phyloP scores from a whole-genome alignment of 345 rosid species.

The Limnanthes douglasii region DNA sequence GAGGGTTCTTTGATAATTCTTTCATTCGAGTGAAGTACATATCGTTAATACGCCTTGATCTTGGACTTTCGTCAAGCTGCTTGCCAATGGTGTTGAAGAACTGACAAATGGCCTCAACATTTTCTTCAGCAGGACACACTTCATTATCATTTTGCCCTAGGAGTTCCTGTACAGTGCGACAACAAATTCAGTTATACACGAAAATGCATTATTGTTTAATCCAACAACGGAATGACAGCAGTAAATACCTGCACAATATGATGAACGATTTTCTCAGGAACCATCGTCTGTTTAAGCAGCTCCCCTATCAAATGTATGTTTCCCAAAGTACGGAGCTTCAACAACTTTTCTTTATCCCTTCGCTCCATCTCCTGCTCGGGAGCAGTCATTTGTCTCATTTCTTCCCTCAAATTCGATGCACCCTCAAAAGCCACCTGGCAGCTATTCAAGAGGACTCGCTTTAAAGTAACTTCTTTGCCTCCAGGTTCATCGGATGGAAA shows the following conservation, averaged over 20 bases:
- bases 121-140: constrained; percentile 71
- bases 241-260: constrained; percentile 63
- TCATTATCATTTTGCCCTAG: constrained; percentile 47
- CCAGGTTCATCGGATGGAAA: constrained; percentile 82
- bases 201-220: neutral
- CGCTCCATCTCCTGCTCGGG: constrained; percentile 76
- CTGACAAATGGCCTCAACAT: constrained; percentile 87
- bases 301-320: constrained; percentile 91
- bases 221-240: neutral
- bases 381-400: constrained; percentile 53
- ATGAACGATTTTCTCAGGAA: constrained; percentile 84
- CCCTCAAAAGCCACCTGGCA: constrained; percentile 98
- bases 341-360: constrained; percentile 66
- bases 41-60: constrained; percentile 52
- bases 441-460: constrained; percentile 63
- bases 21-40: constrained; percentile 46
- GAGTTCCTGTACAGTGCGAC: constrained; percentile 48
- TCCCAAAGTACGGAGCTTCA: constrained; percentile 79
- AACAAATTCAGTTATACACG: constrained; percentile 1
- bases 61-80: constrained; percentile 65
- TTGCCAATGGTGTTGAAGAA: constrained; percentile 77
- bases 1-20: constrained; percentile 40
- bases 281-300: constrained; percentile 92
- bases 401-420: constrained; percentile 67
- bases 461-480: constrained; percentile 78